phyloP scores from a whole-genome alignment of 108 stramenopile genomes.

The Seminavis robusta region DNA sequence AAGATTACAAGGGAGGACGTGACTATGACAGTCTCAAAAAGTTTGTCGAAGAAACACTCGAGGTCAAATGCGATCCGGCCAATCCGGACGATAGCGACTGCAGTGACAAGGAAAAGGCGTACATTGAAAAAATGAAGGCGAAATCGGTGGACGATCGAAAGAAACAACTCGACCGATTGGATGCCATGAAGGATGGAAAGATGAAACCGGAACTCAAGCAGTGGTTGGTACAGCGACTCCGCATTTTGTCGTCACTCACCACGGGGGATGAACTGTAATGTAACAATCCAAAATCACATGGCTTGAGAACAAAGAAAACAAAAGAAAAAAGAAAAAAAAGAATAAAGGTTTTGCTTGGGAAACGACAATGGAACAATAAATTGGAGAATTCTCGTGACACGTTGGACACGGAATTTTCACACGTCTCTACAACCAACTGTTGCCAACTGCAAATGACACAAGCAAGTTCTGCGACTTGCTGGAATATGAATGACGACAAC shows the following conservation, averaged over 20 bases:
- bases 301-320: no score
- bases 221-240: conserved; percentile 38
- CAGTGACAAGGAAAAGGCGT: conserved; percentile 43
- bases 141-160: conserved; percentile 35
- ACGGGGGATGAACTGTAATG: neutral
- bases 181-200: conserved; percentile 34
- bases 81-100: conserved; percentile 35
- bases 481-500: no score
- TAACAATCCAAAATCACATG: no score
- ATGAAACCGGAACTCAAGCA: conserved; percentile 51
- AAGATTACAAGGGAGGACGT: conserved; percentile 61
- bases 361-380: no score
- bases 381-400: no score
- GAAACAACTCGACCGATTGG: conserved; percentile 39
- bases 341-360: no score
- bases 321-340: no score
- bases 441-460: no score
- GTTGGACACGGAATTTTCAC: no score
- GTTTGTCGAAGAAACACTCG: conserved; percentile 53
- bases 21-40: conserved; percentile 45
- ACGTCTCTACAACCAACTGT: no score
- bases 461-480: no score
- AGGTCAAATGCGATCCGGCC: conserved; percentile 52
- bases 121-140: conserved; percentile 52
- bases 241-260: conserved; percentile 28